Evolutionary conservation across 2,329 filamentous ascomycete genomes (phyloP).

Genomic region (Rhynchosporium graminicola): DNA sequence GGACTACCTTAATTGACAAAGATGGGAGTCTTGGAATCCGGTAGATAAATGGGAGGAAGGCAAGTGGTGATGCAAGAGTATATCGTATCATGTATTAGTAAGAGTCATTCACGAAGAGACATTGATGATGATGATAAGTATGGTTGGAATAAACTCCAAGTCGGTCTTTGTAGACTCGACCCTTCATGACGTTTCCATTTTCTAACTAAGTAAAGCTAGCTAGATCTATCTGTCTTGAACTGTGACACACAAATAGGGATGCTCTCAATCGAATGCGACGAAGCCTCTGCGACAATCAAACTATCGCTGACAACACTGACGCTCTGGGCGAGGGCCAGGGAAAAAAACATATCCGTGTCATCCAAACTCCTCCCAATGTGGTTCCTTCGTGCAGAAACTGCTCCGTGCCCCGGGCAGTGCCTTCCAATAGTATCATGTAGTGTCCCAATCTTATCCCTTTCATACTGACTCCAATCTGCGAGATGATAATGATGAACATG

Average conservation of each 20-base stretch:
- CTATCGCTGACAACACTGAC: slow-evolving; percentile 33
- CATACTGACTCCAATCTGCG: slow-evolving; percentile 30
- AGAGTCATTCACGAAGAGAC: background rate
- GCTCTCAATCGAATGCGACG: background rate
- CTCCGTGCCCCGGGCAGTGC: slow-evolving; percentile 17
- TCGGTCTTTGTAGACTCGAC: slow-evolving; percentile 16
- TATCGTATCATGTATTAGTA: background rate
- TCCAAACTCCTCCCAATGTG: slow-evolving; percentile 20
- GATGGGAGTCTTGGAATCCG: slow-evolving; percentile 5
- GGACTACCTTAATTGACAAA: background rate
- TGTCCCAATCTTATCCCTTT: slow-evolving; percentile 16
- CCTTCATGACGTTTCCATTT: slow-evolving; percentile 12
- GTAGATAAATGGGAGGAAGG: background rate
- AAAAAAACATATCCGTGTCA: slow-evolving; percentile 21
- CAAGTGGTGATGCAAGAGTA: slow-evolving; percentile 4
- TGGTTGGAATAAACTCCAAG: slow-evolving; percentile 17
- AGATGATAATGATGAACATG: slow-evolving; percentile 9
- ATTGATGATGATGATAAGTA: slow-evolving; percentile 4
- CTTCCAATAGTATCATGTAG: slow-evolving; percentile 10
- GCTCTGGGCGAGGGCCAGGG: slow-evolving; percentile 22
- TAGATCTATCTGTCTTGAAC: background rate
- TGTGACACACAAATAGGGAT: slow-evolving; percentile 1
- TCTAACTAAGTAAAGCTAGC: slow-evolving; percentile 13
- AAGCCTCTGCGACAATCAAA: slow-evolving; percentile 18
- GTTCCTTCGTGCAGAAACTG: slow-evolving; percentile 14